Evolutionary conservation across 306 rosid genomes (phyloP).

Genomic region (Rosa multiflora): DNA sequence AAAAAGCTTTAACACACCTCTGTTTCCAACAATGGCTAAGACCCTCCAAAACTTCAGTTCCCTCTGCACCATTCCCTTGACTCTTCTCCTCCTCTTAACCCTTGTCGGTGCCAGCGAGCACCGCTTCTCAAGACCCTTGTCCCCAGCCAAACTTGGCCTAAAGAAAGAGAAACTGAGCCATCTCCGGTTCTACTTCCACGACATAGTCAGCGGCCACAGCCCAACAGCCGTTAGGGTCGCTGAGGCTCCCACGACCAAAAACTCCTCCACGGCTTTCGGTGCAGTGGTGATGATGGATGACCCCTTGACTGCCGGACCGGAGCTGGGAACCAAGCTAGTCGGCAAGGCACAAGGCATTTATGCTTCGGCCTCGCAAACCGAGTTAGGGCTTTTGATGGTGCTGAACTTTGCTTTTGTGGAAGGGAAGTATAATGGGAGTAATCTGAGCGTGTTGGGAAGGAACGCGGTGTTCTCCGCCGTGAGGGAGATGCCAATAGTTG

Average conservation of each 20-base stretch:
- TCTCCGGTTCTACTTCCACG: slow-evolving; percentile 57
- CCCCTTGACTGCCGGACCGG: slow-evolving; percentile 47
- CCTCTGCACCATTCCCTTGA: neutral
- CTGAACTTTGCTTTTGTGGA: slow-evolving; percentile 49
- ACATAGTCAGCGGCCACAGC: slow-evolving; percentile 42
- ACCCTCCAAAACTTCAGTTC: neutral
- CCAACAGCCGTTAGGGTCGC: slow-evolving; percentile 49
- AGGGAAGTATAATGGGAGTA: slow-evolving; percentile 63
- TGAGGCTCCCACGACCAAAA: slow-evolving; percentile 23
- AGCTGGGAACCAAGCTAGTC: slow-evolving; percentile 32
- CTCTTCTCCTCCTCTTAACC: slow-evolving; percentile 15
- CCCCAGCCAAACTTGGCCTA: slow-evolving; percentile 23
- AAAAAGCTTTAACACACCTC: neutral
- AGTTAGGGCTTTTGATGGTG: slow-evolving; percentile 48
- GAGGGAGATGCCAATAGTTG: slow-evolving; percentile 72
- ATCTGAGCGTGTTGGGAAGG: slow-evolving; percentile 58
- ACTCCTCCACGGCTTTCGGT: slow-evolving; percentile 39
- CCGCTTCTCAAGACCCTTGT: slow-evolving; percentile 18
- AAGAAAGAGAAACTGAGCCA: slow-evolving; percentile 42
- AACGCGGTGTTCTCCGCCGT: slow-evolving; percentile 32
- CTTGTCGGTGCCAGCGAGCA: neutral
- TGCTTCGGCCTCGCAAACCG: slow-evolving; percentile 54
- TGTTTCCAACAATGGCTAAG: slow-evolving; percentile 15
- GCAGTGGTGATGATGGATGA: slow-evolving; percentile 57
- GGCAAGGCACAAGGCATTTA: slow-evolving; percentile 72